Conservation (phyloP, 192 early-diverging fungal genomes). For the Coemansia furcata region DNA sequence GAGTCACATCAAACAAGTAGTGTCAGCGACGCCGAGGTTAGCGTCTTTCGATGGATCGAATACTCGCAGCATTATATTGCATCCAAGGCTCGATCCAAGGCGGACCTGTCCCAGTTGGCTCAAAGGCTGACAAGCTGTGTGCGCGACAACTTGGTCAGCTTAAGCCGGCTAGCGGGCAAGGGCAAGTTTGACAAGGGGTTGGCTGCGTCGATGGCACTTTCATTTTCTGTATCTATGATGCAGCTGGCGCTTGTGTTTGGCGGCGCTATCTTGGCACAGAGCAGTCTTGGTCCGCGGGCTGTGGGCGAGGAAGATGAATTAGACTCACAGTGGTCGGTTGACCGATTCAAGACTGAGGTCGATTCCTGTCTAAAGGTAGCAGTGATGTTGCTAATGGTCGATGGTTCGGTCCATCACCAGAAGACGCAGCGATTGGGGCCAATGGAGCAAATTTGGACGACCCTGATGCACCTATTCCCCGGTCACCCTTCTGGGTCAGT, state of each 20-base stretch:
- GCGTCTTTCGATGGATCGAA: slow-evolving; percentile 39
- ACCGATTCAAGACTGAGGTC: slow-evolving; percentile 22
- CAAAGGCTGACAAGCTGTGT: slow-evolving; percentile 5
- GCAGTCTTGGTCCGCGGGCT: slow-evolving; percentile 21
- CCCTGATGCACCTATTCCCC: slow-evolving; percentile 25
- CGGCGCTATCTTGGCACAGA: background rate
- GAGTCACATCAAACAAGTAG: background rate
- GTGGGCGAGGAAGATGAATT: slow-evolving; percentile 35
- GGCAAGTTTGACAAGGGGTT: background rate
- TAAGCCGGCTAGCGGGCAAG: slow-evolving; percentile 5
- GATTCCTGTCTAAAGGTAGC: slow-evolving; percentile 20
- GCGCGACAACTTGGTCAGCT: slow-evolving; percentile 2
- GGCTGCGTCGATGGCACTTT: slow-evolving; percentile 22
- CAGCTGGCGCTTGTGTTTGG: slow-evolving; percentile 27
- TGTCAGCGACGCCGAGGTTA: background rate
- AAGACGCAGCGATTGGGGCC: slow-evolving; percentile 6
- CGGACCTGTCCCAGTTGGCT: slow-evolving; percentile 16
- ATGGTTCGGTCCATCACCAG: background rate
- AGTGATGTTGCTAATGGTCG: slow-evolving; percentile 12
- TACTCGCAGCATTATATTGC: slow-evolving; percentile 30
- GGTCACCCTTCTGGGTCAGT: background rate
- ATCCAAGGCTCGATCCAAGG: background rate
- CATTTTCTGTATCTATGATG: slow-evolving; percentile 21
- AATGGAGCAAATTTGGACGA: slow-evolving; percentile 23
- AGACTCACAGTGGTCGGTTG: slow-evolving; percentile 3